phyloP scores from a whole-genome alignment of 139 green algal species.

The Astrephomene gubernaculifera region DNA sequence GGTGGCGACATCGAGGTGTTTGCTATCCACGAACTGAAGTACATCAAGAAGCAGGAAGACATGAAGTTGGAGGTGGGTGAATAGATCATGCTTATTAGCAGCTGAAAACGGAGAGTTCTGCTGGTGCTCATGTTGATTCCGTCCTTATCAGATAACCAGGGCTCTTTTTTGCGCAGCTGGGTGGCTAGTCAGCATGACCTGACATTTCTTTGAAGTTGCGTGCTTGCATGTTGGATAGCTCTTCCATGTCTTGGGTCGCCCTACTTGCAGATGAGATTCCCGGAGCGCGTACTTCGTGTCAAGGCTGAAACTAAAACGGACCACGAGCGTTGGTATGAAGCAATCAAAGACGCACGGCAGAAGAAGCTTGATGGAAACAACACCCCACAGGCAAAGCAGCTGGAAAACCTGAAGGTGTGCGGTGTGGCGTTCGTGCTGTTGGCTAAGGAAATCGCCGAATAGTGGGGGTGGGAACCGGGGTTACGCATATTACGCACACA shows the following conservation, averaged over 20 bases:
- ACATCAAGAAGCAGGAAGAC: constrained; percentile 37
- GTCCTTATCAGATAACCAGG: no score
- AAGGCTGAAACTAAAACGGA: constrained; percentile 1
- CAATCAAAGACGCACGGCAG: constrained; percentile 28
- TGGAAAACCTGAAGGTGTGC: constrained; percentile 36
- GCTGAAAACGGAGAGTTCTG: no score
- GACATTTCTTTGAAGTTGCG: no score
- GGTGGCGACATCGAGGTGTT: constrained; percentile 40
- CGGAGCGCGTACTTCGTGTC: constrained; percentile 36
- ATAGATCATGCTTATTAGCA: no score
- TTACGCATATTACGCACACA: no score
- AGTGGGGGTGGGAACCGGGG: background rate
- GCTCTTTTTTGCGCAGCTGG: no score
- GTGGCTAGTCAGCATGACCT: no score
- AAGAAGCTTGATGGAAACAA: constrained; percentile 34
- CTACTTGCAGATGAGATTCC: constrained; percentile 39
- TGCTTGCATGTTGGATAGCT: no score
- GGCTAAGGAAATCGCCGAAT: no score
- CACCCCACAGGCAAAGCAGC: constrained; percentile 40
- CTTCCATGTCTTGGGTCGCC: no score
- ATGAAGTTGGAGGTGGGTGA: constrained; percentile 30
- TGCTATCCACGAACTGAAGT: constrained; percentile 47
- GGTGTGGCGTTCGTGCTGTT: no score
- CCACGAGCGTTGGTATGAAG: constrained; percentile 18
- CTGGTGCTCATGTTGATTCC: no score